Base-by-base conservation (phyloP, 169 alveolate genomes). In the Cryptosporidium canis region DNA sequence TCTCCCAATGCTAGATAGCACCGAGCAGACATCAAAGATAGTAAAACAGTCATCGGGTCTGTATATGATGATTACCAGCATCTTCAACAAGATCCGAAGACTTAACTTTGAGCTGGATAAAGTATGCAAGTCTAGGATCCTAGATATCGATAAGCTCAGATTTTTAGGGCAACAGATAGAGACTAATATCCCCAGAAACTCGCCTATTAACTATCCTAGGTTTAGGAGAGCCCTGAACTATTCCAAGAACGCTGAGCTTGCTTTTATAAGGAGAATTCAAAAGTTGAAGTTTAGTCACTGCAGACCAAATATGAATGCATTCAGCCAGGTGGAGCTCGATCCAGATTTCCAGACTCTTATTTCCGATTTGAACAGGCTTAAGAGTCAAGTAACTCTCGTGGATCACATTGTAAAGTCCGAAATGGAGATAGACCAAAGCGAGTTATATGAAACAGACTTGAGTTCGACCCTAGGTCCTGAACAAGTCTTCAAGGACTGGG, bases 71-170 rank as follows among this genome's bases (percentile, higher is more conserved):
- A 61, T 61, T 61, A 14, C 1, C n/a, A 3, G 47, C 1, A 61
- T 61, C n/a, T 16, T 33, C 6, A 29, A 31, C 47, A 61, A 35
- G 12, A 11, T 61, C 16, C 68, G 31, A 48, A 70, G 67, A 55
- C 35, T 70, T 16, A 51, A 31, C 21, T 31, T 29, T 51, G 84
- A 51, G 18, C 53, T 70, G 1, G 14, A 48, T 14, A 70, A 29
- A 70, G 11, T 18, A 24, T 16, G 47, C 21, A 51, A 55, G n/a
- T 48, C 64, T 35, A 70, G 39, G 33, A 39, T 18, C 27, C 8
- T 70, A 9, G 37, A 70, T 31, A 31, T 47, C 0, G 84, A 70
- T 31, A 70, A 70, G 24, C 67, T 70, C 14, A 70, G 53, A 51
- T 70, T n/a, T 51, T n/a, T 70, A 31, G 39, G 9, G 27, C 12